Percentiles rank a stretch among this genome's conserved stretches.
Conservation (phyloP, 331 rosid species). For the Acacia concinna region DNA sequence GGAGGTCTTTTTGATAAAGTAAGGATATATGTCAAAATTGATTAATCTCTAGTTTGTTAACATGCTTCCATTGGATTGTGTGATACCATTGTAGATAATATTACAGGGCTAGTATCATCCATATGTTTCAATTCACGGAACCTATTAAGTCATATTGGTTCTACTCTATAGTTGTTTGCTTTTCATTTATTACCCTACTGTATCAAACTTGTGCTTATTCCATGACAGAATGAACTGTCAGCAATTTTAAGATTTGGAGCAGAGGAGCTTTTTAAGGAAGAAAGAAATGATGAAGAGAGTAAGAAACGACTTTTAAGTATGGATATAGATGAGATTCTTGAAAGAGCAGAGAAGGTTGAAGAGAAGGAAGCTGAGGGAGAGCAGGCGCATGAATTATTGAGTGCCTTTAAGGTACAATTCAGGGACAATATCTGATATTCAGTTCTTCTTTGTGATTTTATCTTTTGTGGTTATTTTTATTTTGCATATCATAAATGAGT, state of each 20-base stretch:
- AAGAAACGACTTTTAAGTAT: conserved; percentile 81
- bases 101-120: conserved; percentile 2
- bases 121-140: neutral
- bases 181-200: neutral
- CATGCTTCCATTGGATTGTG: conserved; percentile 11
- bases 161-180: neutral
- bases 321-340: conserved; percentile 99
- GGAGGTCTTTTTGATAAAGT: conserved; percentile 92
- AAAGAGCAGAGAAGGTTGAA: conserved; percentile 99
- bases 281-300: conserved; percentile 94
- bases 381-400: conserved; percentile 73
- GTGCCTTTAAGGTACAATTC: conserved; percentile 93
- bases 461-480: neutral
- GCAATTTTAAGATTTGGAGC: conserved; percentile 98
- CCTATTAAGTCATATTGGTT: conserved; percentile 14
- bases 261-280: conserved; percentile 97
- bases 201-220: conserved; percentile 21
- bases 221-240: conserved; percentile 90
- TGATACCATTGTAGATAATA: conserved; percentile 11
- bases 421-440: conserved; percentile 9
- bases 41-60: neutral
- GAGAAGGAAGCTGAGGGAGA: conserved; percentile 77
- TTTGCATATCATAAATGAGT: conserved; percentile 1
- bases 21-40: conserved; percentile 40
- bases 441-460: conserved; percentile 1